Percentiles rank a stretch among this genome's conserved stretches.
Conservation (phyloP, 2,329 filamentous ascomycete genomes). For the Cordyceps cateniannulata region DNA sequence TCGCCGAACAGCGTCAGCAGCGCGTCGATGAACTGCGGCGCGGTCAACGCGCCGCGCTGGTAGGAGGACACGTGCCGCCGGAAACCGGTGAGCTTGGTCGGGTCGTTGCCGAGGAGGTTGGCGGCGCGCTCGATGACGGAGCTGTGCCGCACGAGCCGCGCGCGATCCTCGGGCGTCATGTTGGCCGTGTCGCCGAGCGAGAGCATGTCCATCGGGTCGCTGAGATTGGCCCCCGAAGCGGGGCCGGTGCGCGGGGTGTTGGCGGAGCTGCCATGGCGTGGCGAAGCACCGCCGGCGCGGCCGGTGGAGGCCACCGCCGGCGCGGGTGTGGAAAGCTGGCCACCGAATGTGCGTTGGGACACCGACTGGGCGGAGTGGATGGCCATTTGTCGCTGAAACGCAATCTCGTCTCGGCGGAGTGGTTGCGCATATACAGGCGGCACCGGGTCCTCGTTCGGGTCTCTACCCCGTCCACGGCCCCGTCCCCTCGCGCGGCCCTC, state of each 20-base stretch:
- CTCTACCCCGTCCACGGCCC: slow-evolving; percentile 57
- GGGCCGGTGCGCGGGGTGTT: slow-evolving; percentile 17
- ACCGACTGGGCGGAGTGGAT: slow-evolving; percentile 83
- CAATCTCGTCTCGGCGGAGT: slow-evolving; percentile 77
- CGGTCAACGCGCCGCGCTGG: slow-evolving; percentile 60
- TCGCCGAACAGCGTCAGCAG: slow-evolving; percentile 82
- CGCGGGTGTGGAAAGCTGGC: slow-evolving; percentile 58
- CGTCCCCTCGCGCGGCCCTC: slow-evolving; percentile 32
- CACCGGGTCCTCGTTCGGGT: slow-evolving; percentile 78
- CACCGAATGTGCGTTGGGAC: slow-evolving; percentile 75
- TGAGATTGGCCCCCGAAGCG: slow-evolving; percentile 16
- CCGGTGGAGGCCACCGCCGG: slow-evolving; percentile 19
- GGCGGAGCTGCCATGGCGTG: slow-evolving; percentile 16
- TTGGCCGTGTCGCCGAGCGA: slow-evolving; percentile 43
- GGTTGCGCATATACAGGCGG: slow-evolving; percentile 73
- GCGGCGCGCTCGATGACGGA: slow-evolving; percentile 81
- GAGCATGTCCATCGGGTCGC: slow-evolving; percentile 42
- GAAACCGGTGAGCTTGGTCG: slow-evolving; percentile 69
- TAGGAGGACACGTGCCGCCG: slow-evolving; percentile 74
- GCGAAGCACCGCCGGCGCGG: slow-evolving; percentile 15
- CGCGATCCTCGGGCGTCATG: slow-evolving; percentile 70
- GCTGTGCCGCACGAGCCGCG: slow-evolving; percentile 70
- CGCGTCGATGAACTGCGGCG: slow-evolving; percentile 72
- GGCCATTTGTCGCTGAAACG: slow-evolving; percentile 86
- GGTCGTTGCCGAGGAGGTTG: slow-evolving; percentile 72